Conservation (phyloP, 768 basidiomycete genomes). For the Chalciporus sphaerocephalus region DNA sequence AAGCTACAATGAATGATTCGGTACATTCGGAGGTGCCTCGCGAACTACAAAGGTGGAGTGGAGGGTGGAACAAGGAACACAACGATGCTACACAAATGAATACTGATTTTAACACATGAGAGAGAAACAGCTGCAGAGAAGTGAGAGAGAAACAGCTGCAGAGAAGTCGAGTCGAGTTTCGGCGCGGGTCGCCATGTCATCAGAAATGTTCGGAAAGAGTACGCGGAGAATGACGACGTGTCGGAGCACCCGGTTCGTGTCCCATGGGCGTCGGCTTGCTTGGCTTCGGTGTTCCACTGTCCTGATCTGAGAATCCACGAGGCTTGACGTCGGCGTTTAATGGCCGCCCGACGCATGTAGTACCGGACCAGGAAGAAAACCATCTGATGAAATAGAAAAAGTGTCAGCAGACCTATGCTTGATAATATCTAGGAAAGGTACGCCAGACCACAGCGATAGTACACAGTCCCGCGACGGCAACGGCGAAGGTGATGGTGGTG, state of each 20-base stretch:
- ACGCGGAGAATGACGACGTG: conserved; percentile 13
- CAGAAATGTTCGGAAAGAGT: conserved; percentile 16
- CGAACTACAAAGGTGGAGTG: background rate
- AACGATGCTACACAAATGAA: background rate
- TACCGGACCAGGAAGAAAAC: conserved; percentile 14
- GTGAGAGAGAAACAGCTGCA: background rate
- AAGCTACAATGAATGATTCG: too few species aligned
- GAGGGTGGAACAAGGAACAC: background rate
- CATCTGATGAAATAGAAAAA: conserved; percentile 5
- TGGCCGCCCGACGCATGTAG: conserved; percentile 11
- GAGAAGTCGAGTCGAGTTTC: background rate
- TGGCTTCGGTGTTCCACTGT: conserved; percentile 20
- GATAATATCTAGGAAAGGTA: background rate
- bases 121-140: background rate
- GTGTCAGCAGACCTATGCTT: background rate
- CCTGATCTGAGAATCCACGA: conserved; percentile 23
- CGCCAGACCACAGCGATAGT: conserved; percentile 10
- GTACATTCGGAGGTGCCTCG: background rate
- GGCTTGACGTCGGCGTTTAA: conserved; percentile 23
- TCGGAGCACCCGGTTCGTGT: conserved; percentile 11
- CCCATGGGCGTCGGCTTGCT: conserved; percentile 7
- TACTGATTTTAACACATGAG: background rate
- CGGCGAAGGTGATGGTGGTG: background rate
- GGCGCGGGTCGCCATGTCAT: background rate
- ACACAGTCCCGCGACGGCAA: conserved; percentile 3